Conservation (phyloP, 2,329 filamentous ascomycete species). For the Hymenoscyphus fructigenus region DNA sequence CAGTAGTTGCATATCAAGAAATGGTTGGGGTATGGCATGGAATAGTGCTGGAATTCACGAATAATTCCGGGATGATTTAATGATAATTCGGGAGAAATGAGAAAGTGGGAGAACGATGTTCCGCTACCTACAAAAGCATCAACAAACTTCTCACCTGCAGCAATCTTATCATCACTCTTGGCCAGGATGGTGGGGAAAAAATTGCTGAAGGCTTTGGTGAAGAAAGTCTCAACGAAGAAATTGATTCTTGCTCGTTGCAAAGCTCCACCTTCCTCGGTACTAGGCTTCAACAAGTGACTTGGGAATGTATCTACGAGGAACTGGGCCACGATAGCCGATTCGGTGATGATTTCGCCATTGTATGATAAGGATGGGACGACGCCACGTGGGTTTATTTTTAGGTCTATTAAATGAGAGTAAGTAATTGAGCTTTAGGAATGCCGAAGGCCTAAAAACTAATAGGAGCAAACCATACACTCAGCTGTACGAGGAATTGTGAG, state of each 20-base stretch:
- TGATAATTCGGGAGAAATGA: no score
- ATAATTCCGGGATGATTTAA: no score
- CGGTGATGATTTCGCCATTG: conserved; percentile 66
- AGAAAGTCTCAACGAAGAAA: conserved; percentile 72
- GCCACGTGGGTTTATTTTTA: conserved; percentile 75
- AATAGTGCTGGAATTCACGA: no score
- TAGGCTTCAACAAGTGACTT: conserved; percentile 61
- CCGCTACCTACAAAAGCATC: conserved; percentile 43
- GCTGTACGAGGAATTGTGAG: background rate
- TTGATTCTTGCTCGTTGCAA: conserved; percentile 63
- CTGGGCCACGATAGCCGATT: conserved; percentile 69
- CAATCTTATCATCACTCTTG: conserved; percentile 45
- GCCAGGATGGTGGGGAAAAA: conserved; percentile 46
- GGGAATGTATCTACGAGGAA: conserved; percentile 71
- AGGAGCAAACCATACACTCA: background rate
- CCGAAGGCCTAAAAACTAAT: no score
- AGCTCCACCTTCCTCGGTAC: conserved; percentile 52
- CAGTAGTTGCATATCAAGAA: no score
- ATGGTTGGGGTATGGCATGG: no score
- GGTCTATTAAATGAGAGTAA: conserved; percentile 54
- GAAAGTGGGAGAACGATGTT: no score
- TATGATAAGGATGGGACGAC: conserved; percentile 71
- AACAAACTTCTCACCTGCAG: conserved; percentile 51
- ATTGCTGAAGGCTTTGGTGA: conserved; percentile 56
- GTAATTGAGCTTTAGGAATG: no score